Percentiles rank a stretch among this genome's conserved stretches.
phyloP scores from a whole-genome alignment of 192 early-diverging fungal species.

The Umbelopsis isabellina region DNA sequence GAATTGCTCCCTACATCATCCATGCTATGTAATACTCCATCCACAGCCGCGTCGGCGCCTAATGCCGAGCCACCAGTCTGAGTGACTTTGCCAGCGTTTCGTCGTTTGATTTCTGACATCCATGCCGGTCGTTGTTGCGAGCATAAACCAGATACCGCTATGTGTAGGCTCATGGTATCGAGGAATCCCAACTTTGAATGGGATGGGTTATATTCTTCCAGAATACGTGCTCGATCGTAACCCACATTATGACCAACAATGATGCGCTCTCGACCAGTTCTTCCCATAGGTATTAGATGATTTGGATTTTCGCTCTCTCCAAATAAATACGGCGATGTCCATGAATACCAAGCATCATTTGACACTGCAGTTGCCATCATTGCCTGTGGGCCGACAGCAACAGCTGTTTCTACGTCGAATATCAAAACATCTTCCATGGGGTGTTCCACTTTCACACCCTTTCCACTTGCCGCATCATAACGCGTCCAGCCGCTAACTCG shows the following conservation, averaged over 20 bases:
- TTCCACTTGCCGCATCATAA: constrained; percentile 55
- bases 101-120: constrained; percentile 69
- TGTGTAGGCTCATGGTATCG: constrained; percentile 95
- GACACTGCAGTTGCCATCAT: constrained; percentile 83
- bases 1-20: constrained; percentile 18
- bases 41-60: constrained; percentile 18
- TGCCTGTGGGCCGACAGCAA: constrained; percentile 70
- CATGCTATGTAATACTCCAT: constrained; percentile 28
- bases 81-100: constrained; percentile 4
- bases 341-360: constrained; percentile 82
- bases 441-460: constrained; percentile 42
- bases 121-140: constrained; percentile 85
- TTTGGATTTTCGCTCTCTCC: constrained; percentile 47
- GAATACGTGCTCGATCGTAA: constrained; percentile 86
- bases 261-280: constrained; percentile 46
- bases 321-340: constrained; percentile 84
- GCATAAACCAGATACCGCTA: constrained; percentile 85
- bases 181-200: constrained; percentile 65
- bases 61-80: neutral
- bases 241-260: constrained; percentile 93
- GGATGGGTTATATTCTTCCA: constrained; percentile 81
- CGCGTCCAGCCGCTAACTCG: constrained; percentile 78
- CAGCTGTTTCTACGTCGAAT: constrained; percentile 87
- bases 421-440: constrained; percentile 70
- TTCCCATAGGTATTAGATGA: constrained; percentile 71